phyloP scores from a whole-genome alignment of 495 filamentous ascomycete genomes.

The Tuber magnatum region DNA sequence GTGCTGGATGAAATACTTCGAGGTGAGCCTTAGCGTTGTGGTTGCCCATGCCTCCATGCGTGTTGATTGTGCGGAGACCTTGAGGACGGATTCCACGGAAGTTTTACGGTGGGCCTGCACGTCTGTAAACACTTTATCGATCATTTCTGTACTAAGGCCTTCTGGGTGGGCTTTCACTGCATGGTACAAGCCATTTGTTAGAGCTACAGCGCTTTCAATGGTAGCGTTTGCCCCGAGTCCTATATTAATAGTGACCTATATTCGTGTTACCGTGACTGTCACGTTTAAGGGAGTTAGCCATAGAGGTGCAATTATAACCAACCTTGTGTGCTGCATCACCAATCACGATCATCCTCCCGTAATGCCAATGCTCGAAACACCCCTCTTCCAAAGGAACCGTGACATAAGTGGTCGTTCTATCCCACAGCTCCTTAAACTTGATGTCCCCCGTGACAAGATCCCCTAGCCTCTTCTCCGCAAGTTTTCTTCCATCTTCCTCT shows the following conservation, averaged over 20 bases:
- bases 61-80: constrained; percentile 1
- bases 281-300: neutral
- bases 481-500: constrained; percentile 41
- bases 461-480: constrained; percentile 36
- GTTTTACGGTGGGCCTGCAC: constrained; percentile 6
- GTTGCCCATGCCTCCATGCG: constrained; percentile 15
- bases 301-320: neutral
- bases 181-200: constrained; percentile 44
- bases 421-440: constrained; percentile 43
- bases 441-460: constrained; percentile 28
- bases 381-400: constrained; percentile 45
- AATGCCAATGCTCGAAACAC: constrained; percentile 43
- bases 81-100: neutral
- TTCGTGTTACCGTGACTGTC: neutral
- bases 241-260: constrained; percentile 41
- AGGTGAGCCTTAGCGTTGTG: neutral
- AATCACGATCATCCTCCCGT: constrained; percentile 43
- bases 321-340: constrained; percentile 48
- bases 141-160: neutral
- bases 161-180: constrained; percentile 9
- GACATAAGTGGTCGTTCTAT: constrained; percentile 22
- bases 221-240: constrained; percentile 46
- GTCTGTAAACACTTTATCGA: constrained; percentile 5
- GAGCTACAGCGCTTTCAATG: constrained; percentile 44
- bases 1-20: neutral